These are phyloP conservation scores for Asterochloris erici DNA, from an alignment of 139 green algal genomes.

Conservation along the genomic window DNA sequence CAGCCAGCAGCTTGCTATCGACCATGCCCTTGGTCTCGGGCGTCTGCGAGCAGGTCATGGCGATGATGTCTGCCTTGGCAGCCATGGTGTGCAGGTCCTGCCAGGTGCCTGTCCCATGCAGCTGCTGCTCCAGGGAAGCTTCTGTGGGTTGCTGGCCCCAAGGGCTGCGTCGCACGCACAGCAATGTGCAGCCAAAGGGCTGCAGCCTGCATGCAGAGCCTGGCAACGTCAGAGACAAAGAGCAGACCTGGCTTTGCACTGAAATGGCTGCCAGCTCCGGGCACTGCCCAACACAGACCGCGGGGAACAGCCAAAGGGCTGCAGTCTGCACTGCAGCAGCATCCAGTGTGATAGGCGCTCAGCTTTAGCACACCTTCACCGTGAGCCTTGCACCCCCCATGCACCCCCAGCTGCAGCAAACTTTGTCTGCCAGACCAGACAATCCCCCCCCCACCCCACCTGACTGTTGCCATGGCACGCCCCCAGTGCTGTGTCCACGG, in stretches of 20 bases:
- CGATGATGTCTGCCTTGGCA: constrained; percentile 30
- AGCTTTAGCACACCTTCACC: too few relatives aligned
- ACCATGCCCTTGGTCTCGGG: constrained; percentile 41
- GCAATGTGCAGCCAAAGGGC: constrained; percentile 29
- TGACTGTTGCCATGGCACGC: too few relatives aligned
- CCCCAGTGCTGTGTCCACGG: too few relatives aligned
- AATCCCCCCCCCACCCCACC: too few relatives aligned
- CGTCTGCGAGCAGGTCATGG: constrained; percentile 46
- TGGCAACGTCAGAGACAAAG: neutral
- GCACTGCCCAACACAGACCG: too few relatives aligned
- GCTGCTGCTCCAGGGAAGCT: constrained; percentile 4
- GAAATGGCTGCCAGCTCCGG: neutral
- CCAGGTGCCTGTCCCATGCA: constrained; percentile 28
- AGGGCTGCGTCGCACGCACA: constrained; percentile 1
- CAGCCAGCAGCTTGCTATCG: constrained; percentile 31
- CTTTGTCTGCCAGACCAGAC: too few relatives aligned
- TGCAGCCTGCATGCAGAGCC: constrained; percentile 24
- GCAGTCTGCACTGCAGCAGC: too few relatives aligned
- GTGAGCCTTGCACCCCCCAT: too few relatives aligned
- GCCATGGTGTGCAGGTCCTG: constrained; percentile 27
- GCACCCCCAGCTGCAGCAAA: too few relatives aligned
- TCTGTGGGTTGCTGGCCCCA: neutral
- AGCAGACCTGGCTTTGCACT: neutral
- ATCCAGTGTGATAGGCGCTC: too few relatives aligned
- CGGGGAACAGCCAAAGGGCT: too few relatives aligned